Conservation (phyloP, 257 asterid species). For the Mentha longifolia region DNA sequence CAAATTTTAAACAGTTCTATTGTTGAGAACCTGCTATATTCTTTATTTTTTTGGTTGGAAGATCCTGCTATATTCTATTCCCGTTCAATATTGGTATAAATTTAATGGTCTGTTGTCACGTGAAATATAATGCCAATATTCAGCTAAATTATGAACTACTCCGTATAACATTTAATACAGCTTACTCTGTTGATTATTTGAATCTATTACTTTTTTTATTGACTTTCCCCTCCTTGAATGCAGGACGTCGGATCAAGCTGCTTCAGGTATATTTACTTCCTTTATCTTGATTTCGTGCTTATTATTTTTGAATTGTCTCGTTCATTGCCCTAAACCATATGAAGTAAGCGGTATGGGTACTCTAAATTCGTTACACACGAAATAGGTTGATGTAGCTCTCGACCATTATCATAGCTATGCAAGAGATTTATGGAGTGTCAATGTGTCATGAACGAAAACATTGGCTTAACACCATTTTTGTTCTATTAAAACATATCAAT, state of each 20-base stretch:
- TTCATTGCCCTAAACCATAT: neutral
- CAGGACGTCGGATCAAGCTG: conserved; percentile 76
- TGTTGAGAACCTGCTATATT: too few relatives aligned
- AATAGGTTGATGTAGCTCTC: neutral
- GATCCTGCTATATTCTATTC: too few relatives aligned
- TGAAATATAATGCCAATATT: neutral
- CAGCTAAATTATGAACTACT: conserved; percentile 11
- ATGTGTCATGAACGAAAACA: neutral
- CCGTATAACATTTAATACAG: neutral
- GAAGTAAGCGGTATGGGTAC: neutral
- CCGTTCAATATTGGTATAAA: neutral
- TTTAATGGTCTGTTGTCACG: neutral
- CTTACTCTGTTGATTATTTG: conserved; percentile 18
- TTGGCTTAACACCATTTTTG: neutral
- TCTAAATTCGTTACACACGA: neutral
- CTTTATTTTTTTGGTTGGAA: too few relatives aligned
- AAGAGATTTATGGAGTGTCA: neutral
- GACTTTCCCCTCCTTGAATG: conserved; percentile 35
- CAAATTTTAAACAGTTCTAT: neutral
- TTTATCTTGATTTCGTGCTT: conserved; percentile 14
- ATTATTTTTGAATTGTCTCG: conserved; percentile 1
- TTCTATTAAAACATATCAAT: neutral
- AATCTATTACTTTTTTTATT: conserved; percentile 14
- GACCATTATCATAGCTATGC: neutral
- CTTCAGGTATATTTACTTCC: conserved; percentile 59